phyloP scores from a whole-genome alignment of 2,329 filamentous ascomycete species.

The Colletotrichum sp. region DNA sequence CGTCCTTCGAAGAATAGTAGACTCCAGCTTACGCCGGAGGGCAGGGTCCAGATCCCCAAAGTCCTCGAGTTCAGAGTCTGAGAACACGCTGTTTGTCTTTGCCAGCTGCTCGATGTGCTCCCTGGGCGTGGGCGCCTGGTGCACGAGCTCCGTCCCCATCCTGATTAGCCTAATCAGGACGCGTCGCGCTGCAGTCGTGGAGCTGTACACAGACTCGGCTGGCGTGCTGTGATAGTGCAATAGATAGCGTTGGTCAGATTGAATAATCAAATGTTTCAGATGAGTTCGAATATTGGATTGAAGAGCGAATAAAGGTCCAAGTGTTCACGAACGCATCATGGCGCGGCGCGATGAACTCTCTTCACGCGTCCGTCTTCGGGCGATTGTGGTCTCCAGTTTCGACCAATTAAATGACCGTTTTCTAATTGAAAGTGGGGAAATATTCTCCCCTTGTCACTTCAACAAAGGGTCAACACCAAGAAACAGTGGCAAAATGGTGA shows the following conservation, averaged over 20 bases:
- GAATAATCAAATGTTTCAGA: not conserved
- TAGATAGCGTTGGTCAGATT: not conserved
- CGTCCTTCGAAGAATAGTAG: not conserved
- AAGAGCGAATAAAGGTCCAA: not conserved
- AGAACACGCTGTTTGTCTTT: not conserved
- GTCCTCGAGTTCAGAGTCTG: not conserved
- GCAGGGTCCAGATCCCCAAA: not conserved
- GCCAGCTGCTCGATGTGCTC: not conserved
- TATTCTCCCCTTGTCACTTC: not conserved
- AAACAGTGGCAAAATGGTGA: not conserved
- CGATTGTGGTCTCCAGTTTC: rapidly evolving
- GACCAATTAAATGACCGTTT: not conserved
- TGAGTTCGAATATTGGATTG: not conserved
- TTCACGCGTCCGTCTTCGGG: not conserved
- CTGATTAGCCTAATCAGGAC: not conserved
- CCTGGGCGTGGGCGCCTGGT: not conserved
- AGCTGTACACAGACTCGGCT: not conserved
- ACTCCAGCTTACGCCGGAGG: not conserved
- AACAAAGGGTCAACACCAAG: not conserved
- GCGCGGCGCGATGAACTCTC: not conserved
- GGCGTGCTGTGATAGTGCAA: not conserved
- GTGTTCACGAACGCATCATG: not conserved
- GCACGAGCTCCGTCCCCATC: not conserved
- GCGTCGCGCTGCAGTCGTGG: not conserved
- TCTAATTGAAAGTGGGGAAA: not conserved